Base-by-base conservation (phyloP, 2,329 filamentous ascomycete genomes). In the Monilinia vaccinii-corymbosi region DNA sequence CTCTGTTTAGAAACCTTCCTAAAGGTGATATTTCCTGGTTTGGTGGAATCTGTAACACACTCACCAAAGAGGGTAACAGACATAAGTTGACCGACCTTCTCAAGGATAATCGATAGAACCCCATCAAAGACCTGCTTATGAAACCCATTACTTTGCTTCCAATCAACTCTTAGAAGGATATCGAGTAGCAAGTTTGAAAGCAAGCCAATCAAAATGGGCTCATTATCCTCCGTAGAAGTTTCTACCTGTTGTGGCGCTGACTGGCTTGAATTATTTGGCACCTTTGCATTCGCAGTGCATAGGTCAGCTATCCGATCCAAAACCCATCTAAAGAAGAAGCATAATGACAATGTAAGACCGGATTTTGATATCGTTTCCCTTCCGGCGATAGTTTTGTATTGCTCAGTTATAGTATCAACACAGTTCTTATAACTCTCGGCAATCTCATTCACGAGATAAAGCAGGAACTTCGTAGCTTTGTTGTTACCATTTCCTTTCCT, bases 41-140 rank as follows among this genome's bases (percentile, higher is more conserved):
- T n/a, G 14, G n/a, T 16, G 8, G 53, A 48, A 16, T 18, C 23
- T 18, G 31, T n/a, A 18, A 56, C n/a, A 4, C 34, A 5, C 47
- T 48, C 42, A 4, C 4, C 10, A 8, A 56, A 56, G 3, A 48
- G n/a, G 1, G 18, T 9, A 6, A 13, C 3, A 2, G 53, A 56
- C 7, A 79, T 64, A 23, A 76, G 60, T 32, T 70, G 72, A 0
- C 76, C 77, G 16, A 75, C 70, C 11, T 75, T 73, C 36, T 71
- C 63, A 1, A 78, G 64, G 5, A 75, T 58, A 11, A 71, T 55
- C 48, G 68, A 75, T 9, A 78, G 64, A 32, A 74, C 72, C 0
- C 76, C 76, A 66, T 78, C 76, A 18, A 77, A 65, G 6, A 77
- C 21, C 1, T 53, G 23, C n/a, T 21, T 31, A 53, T 53, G 50